phyloP scores from a whole-genome alignment of 108 stramenopile species.

The Cyclostephanos tholiformis region DNA sequence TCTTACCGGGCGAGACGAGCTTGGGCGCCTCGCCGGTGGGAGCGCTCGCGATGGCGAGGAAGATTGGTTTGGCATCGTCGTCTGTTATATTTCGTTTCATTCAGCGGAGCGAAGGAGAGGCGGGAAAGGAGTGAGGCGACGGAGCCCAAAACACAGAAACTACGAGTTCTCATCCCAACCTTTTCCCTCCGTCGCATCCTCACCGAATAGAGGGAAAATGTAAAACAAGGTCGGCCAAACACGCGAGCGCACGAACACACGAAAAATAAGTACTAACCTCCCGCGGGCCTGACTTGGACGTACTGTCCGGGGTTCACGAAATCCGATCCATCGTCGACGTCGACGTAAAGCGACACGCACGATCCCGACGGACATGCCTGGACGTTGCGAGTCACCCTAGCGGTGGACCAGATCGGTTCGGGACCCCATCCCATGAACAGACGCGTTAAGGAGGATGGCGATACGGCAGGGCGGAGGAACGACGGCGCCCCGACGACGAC shows the following conservation, averaged over 20 bases:
- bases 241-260: neutral
- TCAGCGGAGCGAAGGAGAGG: too few relatives aligned
- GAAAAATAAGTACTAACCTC: conserved; percentile 10
- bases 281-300: conserved; percentile 59
- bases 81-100: conserved; percentile 10
- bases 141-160: too few relatives aligned
- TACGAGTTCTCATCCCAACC: too few relatives aligned
- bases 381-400: conserved; percentile 39
- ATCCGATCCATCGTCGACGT: conserved; percentile 63
- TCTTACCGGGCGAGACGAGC: conserved; percentile 20
- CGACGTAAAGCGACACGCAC: conserved; percentile 59
- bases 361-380: conserved; percentile 68
- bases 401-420: conserved; percentile 78
- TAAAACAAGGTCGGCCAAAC: too few relatives aligned
- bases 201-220: too few relatives aligned
- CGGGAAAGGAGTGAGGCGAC: too few relatives aligned
- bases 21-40: conserved; percentile 47
- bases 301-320: conserved; percentile 83
- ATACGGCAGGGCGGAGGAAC: too few relatives aligned
- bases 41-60: conserved; percentile 82
- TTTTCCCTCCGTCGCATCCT: too few relatives aligned
- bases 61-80: conserved; percentile 72
- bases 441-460: conserved; percentile 1
- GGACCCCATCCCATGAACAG: conserved; percentile 90
- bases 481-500: too few relatives aligned